Evolutionary conservation across 2,329 filamentous ascomycete genomes (phyloP).

Genomic region (Xylaria sp.): DNA sequence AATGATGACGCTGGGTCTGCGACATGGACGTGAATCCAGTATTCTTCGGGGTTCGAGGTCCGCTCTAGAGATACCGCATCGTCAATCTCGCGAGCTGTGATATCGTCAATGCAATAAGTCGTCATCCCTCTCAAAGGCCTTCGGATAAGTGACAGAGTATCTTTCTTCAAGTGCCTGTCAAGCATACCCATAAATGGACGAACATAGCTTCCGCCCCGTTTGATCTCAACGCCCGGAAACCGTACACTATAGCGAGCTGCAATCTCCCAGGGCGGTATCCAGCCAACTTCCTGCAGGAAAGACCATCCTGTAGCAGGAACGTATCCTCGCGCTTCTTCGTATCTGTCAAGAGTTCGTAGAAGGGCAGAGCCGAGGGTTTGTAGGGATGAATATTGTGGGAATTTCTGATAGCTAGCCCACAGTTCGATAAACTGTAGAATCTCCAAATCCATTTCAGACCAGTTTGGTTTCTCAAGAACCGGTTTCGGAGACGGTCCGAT

Average conservation of each 20-base stretch:
- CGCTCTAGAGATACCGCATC: constrained; percentile 79
- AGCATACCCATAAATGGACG: constrained; percentile 50
- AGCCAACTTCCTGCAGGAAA: constrained; percentile 81
- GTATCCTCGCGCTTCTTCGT: constrained; percentile 61
- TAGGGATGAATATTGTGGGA: constrained; percentile 62
- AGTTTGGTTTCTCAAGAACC: constrained; percentile 48
- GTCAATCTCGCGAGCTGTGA: constrained; percentile 76
- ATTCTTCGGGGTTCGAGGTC: constrained; percentile 63
- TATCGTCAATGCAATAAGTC: constrained; percentile 79
- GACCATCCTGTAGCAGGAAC: constrained; percentile 64
- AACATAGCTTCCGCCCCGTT: constrained; percentile 56
- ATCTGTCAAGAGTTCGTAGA: constrained; percentile 70
- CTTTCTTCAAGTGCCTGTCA: constrained; percentile 53
- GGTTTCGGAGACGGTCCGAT: constrained; percentile 52
- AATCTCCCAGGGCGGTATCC: constrained; percentile 77
- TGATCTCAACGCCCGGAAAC: constrained; percentile 61
- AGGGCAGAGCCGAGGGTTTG: constrained; percentile 73
- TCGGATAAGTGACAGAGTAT: constrained; percentile 62
- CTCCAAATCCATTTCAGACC: constrained; percentile 62
- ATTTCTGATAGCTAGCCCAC: constrained; percentile 70
- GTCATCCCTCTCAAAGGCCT: constrained; percentile 68
- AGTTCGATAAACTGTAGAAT: constrained; percentile 76
- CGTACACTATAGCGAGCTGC: constrained; percentile 69
- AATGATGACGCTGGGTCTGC: constrained; percentile 82
- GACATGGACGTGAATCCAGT: constrained; percentile 82